These are phyloP conservation scores for Toxicodendron radicans DNA, from an alignment of 345 rosid genomes.

Conservation along the genomic window DNA sequence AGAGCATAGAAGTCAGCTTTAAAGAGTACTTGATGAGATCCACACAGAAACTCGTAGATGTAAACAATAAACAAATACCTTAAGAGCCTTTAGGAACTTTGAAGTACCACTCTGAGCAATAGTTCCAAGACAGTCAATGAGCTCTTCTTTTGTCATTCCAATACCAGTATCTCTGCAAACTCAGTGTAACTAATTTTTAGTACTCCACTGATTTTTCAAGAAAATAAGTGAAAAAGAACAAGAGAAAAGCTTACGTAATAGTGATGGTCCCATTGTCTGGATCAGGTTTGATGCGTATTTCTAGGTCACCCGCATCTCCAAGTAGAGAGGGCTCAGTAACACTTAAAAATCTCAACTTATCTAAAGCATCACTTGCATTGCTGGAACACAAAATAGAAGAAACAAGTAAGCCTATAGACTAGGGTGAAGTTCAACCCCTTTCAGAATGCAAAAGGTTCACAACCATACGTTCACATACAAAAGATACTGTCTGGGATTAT, in stretches of 20 bases:
- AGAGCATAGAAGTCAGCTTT: conserved; percentile 11
- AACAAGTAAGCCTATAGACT: conserved; percentile 8
- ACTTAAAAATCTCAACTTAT: conserved; percentile 90
- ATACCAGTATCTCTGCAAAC: conserved; percentile 85
- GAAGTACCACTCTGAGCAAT: conserved; percentile 99
- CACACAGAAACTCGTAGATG: not conserved
- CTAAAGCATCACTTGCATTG: conserved; percentile 99
- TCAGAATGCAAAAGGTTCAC: not conserved
- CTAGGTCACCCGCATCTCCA: conserved; percentile 85
- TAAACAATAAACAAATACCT: conserved; percentile 43
- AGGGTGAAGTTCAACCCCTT: not conserved
- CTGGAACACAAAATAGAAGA: conserved; percentile 43
- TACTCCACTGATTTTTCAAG: not conserved
- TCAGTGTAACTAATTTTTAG: conserved; percentile 4
- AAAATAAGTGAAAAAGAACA: not conserved
- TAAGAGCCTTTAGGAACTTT: conserved; percentile 84
- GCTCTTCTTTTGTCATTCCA: conserved; percentile 98
- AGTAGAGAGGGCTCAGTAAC: conserved; percentile 92
- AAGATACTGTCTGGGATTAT: not conserved
- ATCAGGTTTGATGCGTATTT: conserved; percentile 88
- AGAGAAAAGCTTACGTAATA: conserved; percentile 46
- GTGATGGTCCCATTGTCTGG: conserved; percentile 89
- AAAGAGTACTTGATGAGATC: not conserved
- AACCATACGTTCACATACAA: not conserved
- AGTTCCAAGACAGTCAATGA: conserved; percentile 97